Evolutionary conservation across 1,284 basidiomycete species (phyloP).

Genomic region (Retiboletus flavoniger): DNA sequence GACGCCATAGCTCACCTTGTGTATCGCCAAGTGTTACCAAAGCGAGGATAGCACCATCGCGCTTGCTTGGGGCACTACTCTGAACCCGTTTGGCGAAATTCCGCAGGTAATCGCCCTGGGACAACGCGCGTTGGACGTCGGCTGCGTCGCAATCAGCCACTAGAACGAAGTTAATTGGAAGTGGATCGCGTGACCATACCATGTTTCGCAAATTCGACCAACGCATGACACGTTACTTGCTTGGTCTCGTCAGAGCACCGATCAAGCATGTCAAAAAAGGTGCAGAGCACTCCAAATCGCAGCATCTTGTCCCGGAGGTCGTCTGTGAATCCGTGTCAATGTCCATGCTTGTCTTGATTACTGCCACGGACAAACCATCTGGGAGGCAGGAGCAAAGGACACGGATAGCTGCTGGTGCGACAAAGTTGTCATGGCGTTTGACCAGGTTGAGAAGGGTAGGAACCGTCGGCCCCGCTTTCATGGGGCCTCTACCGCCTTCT

Average conservation of each 20-base stretch:
- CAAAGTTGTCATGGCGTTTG: constrained; percentile 28
- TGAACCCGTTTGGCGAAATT: constrained; percentile 20
- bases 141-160: constrained; percentile 10
- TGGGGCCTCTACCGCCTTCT: constrained; percentile 11
- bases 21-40: constrained; percentile 18
- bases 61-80: constrained; percentile 3
- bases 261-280: constrained; percentile 25
- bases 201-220: constrained; percentile 21
- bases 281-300: constrained; percentile 12
- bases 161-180: too few species aligned
- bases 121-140: constrained; percentile 12
- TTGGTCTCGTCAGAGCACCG: constrained; percentile 24
- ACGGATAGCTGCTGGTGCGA: constrained; percentile 30
- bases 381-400: constrained; percentile 27
- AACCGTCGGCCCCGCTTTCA: constrained; percentile 10
- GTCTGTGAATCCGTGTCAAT: constrained; percentile 11
- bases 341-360: neutral
- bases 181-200: constrained; percentile 9
- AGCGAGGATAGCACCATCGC: constrained; percentile 23
- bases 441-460: constrained; percentile 23
- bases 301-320: constrained; percentile 24
- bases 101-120: constrained; percentile 6
- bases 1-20: constrained; percentile 5
- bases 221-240: constrained; percentile 9
- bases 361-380: constrained; percentile 20